These are phyloP conservation scores for Rhizodiscina lignyota DNA, from an alignment of 495 filamentous ascomycete genomes.

Conservation along the genomic window DNA sequence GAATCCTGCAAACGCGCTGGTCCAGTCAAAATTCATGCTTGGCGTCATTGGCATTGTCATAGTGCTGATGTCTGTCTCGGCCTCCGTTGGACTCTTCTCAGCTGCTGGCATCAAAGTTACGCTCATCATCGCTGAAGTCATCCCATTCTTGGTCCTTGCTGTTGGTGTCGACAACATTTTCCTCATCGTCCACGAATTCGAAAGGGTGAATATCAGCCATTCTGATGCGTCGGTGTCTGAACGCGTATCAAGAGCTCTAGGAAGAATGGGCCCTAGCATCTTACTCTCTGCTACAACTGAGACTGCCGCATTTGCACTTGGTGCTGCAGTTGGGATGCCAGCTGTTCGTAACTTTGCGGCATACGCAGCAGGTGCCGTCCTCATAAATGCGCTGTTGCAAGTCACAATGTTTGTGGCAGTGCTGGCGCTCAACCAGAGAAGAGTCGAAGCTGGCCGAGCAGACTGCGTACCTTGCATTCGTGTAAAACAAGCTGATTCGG, in stretches of 20 bases:
- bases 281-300: constrained; percentile 89
- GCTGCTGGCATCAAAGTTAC: constrained; percentile 81
- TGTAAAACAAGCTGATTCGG: constrained; percentile 44
- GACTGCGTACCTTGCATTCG: constrained; percentile 86
- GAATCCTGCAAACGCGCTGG: constrained; percentile 68
- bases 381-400: constrained; percentile 90
- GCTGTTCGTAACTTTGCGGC: constrained; percentile 93
- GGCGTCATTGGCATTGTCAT: constrained; percentile 86
- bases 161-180: constrained; percentile 99
- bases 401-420: constrained; percentile 93
- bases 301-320: constrained; percentile 80
- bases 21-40: constrained; percentile 89
- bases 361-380: constrained; percentile 89
- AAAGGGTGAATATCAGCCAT: constrained; percentile 78
- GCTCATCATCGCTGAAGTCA: constrained; percentile 94
- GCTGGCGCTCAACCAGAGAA: constrained; percentile 72
- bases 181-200: constrained; percentile 94
- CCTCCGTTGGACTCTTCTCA: constrained; percentile 86
- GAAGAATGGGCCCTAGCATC: constrained; percentile 90
- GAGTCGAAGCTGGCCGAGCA: constrained; percentile 71
- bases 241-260: constrained; percentile 67
- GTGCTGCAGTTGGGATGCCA: constrained; percentile 92
- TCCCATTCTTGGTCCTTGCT: constrained; percentile 89
- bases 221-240: constrained; percentile 74
- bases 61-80: constrained; percentile 91